Conservation (phyloP, 1,139 yeast species). For the Geotrichum phurueaensis region DNA sequence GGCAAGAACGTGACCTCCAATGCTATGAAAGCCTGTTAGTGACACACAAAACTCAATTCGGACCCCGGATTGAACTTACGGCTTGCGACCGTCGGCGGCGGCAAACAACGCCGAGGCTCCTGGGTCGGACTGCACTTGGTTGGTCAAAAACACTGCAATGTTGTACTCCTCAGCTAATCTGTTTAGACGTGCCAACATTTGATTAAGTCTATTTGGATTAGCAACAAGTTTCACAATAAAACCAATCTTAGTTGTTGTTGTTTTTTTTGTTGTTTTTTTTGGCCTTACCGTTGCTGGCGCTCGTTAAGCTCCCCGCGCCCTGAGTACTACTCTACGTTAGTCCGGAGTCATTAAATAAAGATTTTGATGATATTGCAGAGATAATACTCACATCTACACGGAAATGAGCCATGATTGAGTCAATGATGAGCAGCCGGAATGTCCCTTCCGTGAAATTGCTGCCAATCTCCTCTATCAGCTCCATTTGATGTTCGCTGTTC, state of each 20-base stretch:
- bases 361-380: neutral
- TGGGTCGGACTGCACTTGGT: slow-evolving; percentile 63
- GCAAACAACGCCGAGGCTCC: slow-evolving; percentile 63
- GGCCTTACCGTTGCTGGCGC: slow-evolving; percentile 47
- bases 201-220: slow-evolving; percentile 38
- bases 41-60: neutral
- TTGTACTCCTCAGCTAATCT: slow-evolving; percentile 56
- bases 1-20: slow-evolving; percentile 60
- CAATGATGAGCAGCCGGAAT: slow-evolving; percentile 44
- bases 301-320: slow-evolving; percentile 60
- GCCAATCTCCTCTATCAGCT: slow-evolving; percentile 49
- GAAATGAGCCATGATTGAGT: slow-evolving; percentile 58
- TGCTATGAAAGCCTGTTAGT: slow-evolving; percentile 24
- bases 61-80: slow-evolving; percentile 30
- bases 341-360: neutral
- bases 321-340: slow-evolving; percentile 31
- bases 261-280: neutral
- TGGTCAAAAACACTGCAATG: slow-evolving; percentile 53
- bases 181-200: slow-evolving; percentile 48
- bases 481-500: slow-evolving; percentile 58
- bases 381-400: slow-evolving; percentile 44
- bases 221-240: neutral
- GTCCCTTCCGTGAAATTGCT: slow-evolving; percentile 46
- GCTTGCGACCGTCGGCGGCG: slow-evolving; percentile 59
- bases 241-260: too few species aligned